A percentile compares a stretch with the other conserved stretches of the same genome.
Evolutionary conservation across 805 yeast genomes (phyloP).

Genomic region (Candida oleophila): DNA sequence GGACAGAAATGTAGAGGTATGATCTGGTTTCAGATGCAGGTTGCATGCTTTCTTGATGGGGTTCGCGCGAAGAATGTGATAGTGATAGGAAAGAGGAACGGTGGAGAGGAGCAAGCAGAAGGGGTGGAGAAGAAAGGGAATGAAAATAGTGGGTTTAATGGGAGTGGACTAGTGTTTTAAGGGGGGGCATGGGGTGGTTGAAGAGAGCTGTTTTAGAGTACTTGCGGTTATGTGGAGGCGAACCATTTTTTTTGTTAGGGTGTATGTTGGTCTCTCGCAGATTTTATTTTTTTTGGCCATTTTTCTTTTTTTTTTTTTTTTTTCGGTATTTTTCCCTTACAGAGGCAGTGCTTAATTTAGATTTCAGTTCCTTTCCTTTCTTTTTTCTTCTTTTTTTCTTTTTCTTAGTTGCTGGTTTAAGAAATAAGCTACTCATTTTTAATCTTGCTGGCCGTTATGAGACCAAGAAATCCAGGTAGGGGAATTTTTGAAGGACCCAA

Average conservation of each 20-base stretch:
- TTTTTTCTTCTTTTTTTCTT: neutral
- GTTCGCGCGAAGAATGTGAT: neutral
- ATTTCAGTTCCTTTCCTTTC: neutral
- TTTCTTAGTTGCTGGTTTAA: neutral
- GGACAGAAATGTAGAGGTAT: neutral
- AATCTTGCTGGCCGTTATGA: too few relatives aligned
- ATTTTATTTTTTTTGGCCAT: neutral
- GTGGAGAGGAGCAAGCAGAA: neutral
- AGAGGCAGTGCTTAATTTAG: neutral
- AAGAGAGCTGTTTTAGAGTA: neutral
- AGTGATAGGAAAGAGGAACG: neutral
- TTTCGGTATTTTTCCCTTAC: neutral
- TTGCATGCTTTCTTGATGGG: neutral
- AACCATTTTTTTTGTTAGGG: neutral
- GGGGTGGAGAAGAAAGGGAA: neutral
- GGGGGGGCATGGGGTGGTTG: neutral
- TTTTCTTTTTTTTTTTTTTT: neutral
- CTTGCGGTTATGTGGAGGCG: too few relatives aligned
- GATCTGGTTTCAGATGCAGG: neutral
- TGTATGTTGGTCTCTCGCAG: neutral
- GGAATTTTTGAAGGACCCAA: too few relatives aligned
- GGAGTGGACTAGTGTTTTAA: neutral
- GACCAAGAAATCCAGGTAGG: too few relatives aligned
- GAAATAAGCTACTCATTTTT: neutral
- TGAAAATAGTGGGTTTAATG: neutral